These are phyloP conservation scores for Emericellopsis terricola DNA, from an alignment of 495 filamentous ascomycete species.

Conservation along the genomic window DNA sequence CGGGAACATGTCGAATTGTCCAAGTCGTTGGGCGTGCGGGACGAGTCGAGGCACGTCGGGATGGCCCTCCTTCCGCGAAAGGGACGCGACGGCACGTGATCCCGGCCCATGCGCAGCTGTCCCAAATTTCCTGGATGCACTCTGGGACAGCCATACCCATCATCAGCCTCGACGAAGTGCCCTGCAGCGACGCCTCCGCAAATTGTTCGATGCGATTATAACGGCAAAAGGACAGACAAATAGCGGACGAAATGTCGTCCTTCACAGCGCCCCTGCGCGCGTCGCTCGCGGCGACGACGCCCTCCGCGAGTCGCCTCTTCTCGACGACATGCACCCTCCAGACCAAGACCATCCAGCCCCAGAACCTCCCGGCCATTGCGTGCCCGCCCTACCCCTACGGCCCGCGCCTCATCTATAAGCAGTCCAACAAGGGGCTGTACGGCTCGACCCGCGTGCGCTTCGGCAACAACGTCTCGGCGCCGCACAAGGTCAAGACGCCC, in stretches of 20 bases:
- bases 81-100: no score
- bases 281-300: not conserved
- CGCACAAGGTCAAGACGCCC: constrained; percentile 65
- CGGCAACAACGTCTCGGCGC: constrained; percentile 75
- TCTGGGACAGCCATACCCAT: not conserved
- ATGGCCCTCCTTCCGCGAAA: no score
- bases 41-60: no score
- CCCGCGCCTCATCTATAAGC: constrained; percentile 64
- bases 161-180: not conserved
- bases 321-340: constrained; percentile 7
- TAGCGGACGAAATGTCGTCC: no score
- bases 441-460: constrained; percentile 60
- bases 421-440: constrained; percentile 76
- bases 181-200: no score
- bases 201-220: no score
- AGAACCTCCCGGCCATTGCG: constrained; percentile 13
- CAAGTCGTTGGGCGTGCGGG: no score
- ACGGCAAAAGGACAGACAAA: no score
- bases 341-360: constrained; percentile 9
- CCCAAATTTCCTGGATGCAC: no score
- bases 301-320: constrained; percentile 6
- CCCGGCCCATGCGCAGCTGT: no score
- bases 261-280: not conserved
- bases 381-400: constrained; percentile 72
- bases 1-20: constrained; percentile 42